phyloP scores from a whole-genome alignment of 306 rosid species.

The Mimosa bimucronata region DNA sequence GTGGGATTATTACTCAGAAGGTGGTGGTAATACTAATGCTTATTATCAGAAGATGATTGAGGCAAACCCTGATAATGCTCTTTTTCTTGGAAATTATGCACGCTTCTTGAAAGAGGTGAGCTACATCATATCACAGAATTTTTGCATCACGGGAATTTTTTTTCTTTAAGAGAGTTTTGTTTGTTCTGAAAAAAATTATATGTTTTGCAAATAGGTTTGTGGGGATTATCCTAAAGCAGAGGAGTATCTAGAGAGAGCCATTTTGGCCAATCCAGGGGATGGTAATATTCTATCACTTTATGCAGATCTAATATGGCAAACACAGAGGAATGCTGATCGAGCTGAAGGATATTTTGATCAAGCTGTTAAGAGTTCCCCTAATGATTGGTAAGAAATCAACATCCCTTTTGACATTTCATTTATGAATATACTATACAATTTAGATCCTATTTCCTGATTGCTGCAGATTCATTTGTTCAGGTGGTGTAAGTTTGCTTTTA shows the following conservation, averaged over 20 bases:
- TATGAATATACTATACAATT: neutral
- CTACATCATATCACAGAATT: neutral
- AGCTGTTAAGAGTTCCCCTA: slow-evolving; percentile 73
- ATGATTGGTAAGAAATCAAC: slow-evolving; percentile 65
- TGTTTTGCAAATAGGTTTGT: slow-evolving; percentile 56
- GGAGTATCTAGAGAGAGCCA: slow-evolving; percentile 80
- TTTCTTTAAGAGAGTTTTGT: neutral
- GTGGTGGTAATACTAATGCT: slow-evolving; percentile 55
- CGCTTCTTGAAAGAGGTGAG: slow-evolving; percentile 83
- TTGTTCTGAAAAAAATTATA: neutral
- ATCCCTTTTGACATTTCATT: neutral
- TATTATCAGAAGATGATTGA: slow-evolving; percentile 77
- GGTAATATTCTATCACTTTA: slow-evolving; percentile 57
- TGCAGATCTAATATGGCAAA: slow-evolving; percentile 77
- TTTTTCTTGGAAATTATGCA: slow-evolving; percentile 86
- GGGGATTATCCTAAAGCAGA: slow-evolving; percentile 77
- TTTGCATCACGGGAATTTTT: neutral
- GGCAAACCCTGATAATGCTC: slow-evolving; percentile 79
- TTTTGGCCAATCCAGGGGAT: slow-evolving; percentile 69
- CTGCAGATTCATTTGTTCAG: neutral
- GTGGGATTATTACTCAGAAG: slow-evolving; percentile 48
- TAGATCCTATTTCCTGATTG: neutral
- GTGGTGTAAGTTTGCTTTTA: slow-evolving; percentile 5
- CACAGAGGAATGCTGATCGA: slow-evolving; percentile 62
- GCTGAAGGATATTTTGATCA: slow-evolving; percentile 77